These are phyloP conservation scores for Yamadazyma spencermartinsiae DNA, from an alignment of 1,139 yeast genomes.

Conservation along the genomic window DNA sequence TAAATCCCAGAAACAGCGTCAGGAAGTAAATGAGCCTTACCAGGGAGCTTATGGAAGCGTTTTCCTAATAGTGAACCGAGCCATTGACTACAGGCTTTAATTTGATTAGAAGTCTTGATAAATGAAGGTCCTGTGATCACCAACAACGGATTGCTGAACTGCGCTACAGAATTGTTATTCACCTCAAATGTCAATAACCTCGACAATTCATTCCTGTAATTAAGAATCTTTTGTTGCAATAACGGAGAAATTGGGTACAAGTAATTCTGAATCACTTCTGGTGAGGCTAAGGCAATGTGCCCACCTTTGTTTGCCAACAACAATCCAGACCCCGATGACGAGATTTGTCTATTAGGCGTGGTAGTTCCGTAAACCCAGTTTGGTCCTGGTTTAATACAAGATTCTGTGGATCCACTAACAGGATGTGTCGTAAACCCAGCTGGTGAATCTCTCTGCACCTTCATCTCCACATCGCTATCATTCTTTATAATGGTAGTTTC, in stretches of 20 bases:
- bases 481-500: slow-evolving; percentile 10
- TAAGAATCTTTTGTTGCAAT: slow-evolving; percentile 28
- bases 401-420: background rate
- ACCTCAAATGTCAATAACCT: slow-evolving; percentile 15
- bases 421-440: background rate
- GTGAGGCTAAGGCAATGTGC: slow-evolving; percentile 40
- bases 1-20: slow-evolving; percentile 14
- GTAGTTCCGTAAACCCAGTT: slow-evolving; percentile 17
- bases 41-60: slow-evolving; percentile 7
- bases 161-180: background rate
- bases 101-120: slow-evolving; percentile 30
- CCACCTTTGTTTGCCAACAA: slow-evolving; percentile 32
- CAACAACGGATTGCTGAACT: slow-evolving; percentile 24
- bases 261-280: slow-evolving; percentile 45
- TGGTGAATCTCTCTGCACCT: background rate
- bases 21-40: slow-evolving; percentile 13
- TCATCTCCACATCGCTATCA: slow-evolving; percentile 10
- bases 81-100: slow-evolving; percentile 46
- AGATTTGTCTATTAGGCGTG: slow-evolving; percentile 8
- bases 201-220: slow-evolving; percentile 19
- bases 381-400: background rate
- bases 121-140: slow-evolving; percentile 42
- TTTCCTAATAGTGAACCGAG: slow-evolving; percentile 25
- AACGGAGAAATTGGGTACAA: slow-evolving; percentile 34
- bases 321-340: slow-evolving; percentile 22